These are phyloP conservation scores for Pseudocercospora crystallina DNA, from an alignment of 2,329 filamentous ascomycete species.

Conservation along the genomic window DNA sequence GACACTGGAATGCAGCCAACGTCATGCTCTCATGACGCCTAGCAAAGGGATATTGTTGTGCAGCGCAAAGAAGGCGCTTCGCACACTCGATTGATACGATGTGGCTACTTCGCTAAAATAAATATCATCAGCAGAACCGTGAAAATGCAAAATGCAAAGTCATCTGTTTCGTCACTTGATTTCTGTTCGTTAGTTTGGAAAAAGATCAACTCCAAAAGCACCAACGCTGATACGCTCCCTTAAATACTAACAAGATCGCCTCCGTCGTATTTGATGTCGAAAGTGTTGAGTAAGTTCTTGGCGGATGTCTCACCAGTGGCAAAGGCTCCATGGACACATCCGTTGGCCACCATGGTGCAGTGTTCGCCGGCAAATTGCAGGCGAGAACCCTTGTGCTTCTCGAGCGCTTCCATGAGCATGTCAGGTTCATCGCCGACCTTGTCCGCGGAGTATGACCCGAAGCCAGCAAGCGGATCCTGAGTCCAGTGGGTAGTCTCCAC, in stretches of 20 bases:
- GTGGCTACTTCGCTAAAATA: too few species aligned
- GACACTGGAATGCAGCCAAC: too few species aligned
- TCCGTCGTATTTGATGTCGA: constrained; percentile 39
- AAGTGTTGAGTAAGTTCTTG: constrained; percentile 39
- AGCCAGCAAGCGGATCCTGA: constrained; percentile 45
- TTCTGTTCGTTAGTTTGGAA: too few species aligned
- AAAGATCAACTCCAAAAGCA: too few species aligned
- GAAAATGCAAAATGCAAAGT: too few species aligned
- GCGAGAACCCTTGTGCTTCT: constrained; percentile 38
- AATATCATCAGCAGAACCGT: too few species aligned
- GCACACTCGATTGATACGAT: too few species aligned
- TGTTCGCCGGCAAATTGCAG: constrained; percentile 44
- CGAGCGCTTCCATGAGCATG: constrained; percentile 38
- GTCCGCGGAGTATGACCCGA: constrained; percentile 45
- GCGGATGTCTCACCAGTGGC: constrained; percentile 45
- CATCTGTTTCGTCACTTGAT: too few species aligned
- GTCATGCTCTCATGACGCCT: too few species aligned
- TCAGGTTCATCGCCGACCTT: constrained; percentile 46
- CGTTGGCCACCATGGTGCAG: constrained; percentile 43
- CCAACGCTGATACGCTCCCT: too few species aligned
- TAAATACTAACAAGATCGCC: constrained; percentile 27
- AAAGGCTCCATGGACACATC: constrained; percentile 48
- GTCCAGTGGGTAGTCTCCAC: constrained; percentile 49
- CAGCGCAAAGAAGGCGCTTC: too few species aligned
- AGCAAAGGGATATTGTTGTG: too few species aligned